These are phyloP conservation scores for Trichomonascaceae sp. DNA, from an alignment of 1,139 yeast species.

Conservation along the genomic window DNA sequence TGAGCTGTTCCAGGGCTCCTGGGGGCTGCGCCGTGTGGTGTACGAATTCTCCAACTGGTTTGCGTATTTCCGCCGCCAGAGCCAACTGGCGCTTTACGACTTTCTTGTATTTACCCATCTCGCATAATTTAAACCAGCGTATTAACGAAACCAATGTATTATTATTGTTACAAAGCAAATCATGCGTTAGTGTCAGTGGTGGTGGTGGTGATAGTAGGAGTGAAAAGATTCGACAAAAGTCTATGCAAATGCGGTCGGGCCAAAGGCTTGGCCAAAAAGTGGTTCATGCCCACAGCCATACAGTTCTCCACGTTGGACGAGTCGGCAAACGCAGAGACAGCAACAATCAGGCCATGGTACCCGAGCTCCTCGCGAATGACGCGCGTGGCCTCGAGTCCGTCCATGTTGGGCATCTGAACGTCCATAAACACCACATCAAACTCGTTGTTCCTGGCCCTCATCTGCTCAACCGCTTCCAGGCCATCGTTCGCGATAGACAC, in stretches of 20 bases:
- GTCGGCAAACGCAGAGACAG: conserved; percentile 91
- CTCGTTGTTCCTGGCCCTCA: conserved; percentile 20
- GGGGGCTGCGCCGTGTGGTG: conserved; percentile 16
- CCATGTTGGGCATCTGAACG: conserved; percentile 92
- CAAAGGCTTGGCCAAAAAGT: conserved; percentile 73
- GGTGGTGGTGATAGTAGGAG: too few relatives aligned
- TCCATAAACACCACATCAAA: conserved; percentile 86
- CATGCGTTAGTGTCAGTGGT: too few relatives aligned
- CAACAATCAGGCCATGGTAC: conserved; percentile 67
- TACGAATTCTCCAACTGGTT: conserved; percentile 31
- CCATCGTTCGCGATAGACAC: conserved; percentile 84
- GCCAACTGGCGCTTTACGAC: conserved; percentile 48
- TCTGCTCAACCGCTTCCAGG: conserved; percentile 64
- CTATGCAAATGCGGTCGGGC: conserved; percentile 16
- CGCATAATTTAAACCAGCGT: neutral
- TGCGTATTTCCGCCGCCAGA: conserved; percentile 37
- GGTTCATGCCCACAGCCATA: conserved; percentile 75
- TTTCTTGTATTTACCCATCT: conserved; percentile 5
- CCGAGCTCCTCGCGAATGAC: conserved; percentile 49
- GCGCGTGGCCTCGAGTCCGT: conserved; percentile 73
- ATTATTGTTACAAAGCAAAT: too few relatives aligned
- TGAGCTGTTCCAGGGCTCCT: conserved; percentile 21
- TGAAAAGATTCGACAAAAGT: conserved; percentile 10
- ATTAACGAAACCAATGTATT: neutral
- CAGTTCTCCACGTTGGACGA: conserved; percentile 81